These are phyloP conservation scores for Sporothrix luriei DNA, from an alignment of 2,329 filamentous ascomycete genomes.

Conservation along the genomic window DNA sequence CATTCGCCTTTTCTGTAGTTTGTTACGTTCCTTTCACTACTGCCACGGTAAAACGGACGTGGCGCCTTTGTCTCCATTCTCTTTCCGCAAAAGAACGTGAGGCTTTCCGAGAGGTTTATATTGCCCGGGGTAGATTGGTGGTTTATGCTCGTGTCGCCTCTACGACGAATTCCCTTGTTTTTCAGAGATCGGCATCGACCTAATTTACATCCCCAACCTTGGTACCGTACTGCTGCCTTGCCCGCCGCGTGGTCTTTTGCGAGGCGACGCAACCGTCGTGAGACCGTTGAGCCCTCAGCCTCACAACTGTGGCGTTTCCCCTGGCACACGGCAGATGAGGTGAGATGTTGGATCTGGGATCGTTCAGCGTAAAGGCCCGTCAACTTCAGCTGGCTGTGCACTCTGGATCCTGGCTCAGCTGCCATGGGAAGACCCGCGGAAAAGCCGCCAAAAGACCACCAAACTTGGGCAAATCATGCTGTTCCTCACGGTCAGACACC, in stretches of 20 bases:
- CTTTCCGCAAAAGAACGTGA: neutral
- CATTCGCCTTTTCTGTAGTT: neutral
- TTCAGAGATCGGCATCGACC: no score
- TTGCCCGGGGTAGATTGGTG: conserved; percentile 9
- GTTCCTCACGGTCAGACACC: neutral
- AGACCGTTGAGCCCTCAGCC: conserved; percentile 19
- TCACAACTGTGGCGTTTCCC: conserved; percentile 4
- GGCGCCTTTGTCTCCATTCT: neutral
- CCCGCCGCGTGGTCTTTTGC: conserved; percentile 5
- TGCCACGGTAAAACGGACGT: neutral
- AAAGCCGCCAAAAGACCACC: neutral
- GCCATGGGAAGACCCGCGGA: no score
- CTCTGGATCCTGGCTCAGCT: neutral
- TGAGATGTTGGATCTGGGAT: no score
- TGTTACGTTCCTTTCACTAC: neutral
- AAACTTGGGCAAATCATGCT: conserved; percentile 20
- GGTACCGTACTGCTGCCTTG: conserved; percentile 3
- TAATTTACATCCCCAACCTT: no score
- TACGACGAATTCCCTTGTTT: neutral
- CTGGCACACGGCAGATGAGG: neutral
- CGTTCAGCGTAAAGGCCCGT: neutral
- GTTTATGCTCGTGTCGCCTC: neutral
- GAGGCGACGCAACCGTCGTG: neutral
- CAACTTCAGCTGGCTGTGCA: conserved; percentile 2
- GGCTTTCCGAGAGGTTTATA: conserved; percentile 17